phyloP scores from a whole-genome alignment of 1,284 basidiomycete species.

The Ceratobasidium sp. region DNA sequence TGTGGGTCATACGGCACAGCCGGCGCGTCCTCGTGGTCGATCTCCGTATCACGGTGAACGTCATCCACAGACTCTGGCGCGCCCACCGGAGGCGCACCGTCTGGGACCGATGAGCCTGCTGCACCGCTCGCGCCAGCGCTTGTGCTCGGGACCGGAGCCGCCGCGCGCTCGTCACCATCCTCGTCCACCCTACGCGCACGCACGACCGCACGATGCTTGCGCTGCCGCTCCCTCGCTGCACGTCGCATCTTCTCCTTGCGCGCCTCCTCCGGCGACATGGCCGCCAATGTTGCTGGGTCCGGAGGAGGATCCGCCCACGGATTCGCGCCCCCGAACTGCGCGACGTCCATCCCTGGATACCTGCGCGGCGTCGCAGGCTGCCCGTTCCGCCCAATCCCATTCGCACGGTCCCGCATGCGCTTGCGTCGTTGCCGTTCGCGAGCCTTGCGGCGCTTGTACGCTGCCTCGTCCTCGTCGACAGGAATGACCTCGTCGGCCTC shows the following conservation, averaged over 20 bases:
- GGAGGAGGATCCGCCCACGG: constrained; percentile 44
- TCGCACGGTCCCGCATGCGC: constrained; percentile 75
- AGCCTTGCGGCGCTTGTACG: constrained; percentile 78
- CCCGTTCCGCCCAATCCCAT: constrained; percentile 39
- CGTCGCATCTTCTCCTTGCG: constrained; percentile 76
- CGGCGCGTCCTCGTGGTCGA: constrained; percentile 15
- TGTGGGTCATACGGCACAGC: constrained; percentile 67
- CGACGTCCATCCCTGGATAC: constrained; percentile 37
- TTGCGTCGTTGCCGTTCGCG: constrained; percentile 83
- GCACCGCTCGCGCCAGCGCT: constrained; percentile 71
- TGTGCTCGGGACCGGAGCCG: constrained; percentile 63
- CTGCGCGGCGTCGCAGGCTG: constrained; percentile 38
- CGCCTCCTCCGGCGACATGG: constrained; percentile 67
- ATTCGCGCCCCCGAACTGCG: constrained; percentile 14
- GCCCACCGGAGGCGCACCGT: constrained; percentile 1
- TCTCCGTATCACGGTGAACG: constrained; percentile 10
- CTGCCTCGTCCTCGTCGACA: constrained; percentile 48
- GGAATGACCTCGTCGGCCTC: constrained; percentile 36
- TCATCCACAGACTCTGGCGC: constrained; percentile 17
- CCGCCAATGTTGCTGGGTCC: constrained; percentile 51
- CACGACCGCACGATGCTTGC: constrained; percentile 80
- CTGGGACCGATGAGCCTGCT: constrained; percentile 64
- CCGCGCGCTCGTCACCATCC: constrained; percentile 74
- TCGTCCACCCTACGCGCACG: constrained; percentile 80
- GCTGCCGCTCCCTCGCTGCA: constrained; percentile 79